phyloP scores from a whole-genome alignment of 1,284 basidiomycete species.

The Volvariella volvacea region DNA sequence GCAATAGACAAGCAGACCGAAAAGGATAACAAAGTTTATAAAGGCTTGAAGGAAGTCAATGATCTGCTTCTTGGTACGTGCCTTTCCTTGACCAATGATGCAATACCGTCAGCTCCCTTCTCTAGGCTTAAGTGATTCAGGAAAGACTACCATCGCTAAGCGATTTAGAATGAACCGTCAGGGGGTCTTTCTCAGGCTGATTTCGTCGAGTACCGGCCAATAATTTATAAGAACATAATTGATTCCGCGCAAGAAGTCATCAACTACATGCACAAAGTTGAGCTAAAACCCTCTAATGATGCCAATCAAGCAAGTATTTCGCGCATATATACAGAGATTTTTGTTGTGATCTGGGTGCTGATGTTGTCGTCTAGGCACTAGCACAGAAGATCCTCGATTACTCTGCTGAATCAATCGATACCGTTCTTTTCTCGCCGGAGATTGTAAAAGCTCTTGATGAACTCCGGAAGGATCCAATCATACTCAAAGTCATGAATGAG shows the following conservation, averaged over 20 bases:
- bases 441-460: constrained; percentile 77
- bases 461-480: constrained; percentile 89
- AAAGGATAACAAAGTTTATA: constrained; percentile 68
- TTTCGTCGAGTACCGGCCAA: constrained; percentile 71
- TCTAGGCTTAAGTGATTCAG: constrained; percentile 65
- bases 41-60: constrained; percentile 87
- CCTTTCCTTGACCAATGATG: constrained; percentile 6
- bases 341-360: background rate
- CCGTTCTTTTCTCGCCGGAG: constrained; percentile 43
- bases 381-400: constrained; percentile 62
- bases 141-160: constrained; percentile 95
- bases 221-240: constrained; percentile 82
- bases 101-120: background rate
- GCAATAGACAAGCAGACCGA: constrained; percentile 69
- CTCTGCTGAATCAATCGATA: constrained; percentile 30
- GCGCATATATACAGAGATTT: background rate
- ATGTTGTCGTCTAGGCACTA: constrained; percentile 28
- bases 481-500: constrained; percentile 78
- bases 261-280: constrained; percentile 85
- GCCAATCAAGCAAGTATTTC: constrained; percentile 57
- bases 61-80: constrained; percentile 83
- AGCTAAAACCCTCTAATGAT: constrained; percentile 75
- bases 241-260: constrained; percentile 90
- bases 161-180: constrained; percentile 99
- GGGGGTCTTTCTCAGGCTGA: constrained; percentile 85